Percentiles rank a stretch among this genome's conserved stretches.
Conservation (phyloP, 148 eudicot species). For the Vaccinium corymbosum region DNA sequence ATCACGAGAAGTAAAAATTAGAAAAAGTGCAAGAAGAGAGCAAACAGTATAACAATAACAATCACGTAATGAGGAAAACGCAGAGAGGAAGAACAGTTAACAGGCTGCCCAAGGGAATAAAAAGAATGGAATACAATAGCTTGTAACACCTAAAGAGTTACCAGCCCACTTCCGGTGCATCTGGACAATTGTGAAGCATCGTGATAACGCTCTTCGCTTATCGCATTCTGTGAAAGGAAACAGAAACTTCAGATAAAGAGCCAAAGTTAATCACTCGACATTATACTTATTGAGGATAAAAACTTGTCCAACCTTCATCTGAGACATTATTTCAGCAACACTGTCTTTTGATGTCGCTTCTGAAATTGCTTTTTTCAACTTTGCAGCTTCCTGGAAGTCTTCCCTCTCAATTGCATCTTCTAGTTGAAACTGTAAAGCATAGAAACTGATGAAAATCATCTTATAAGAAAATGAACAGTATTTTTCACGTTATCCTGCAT, state of each 20-base stretch:
- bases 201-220: constrained; percentile 82
- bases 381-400: constrained; percentile 92
- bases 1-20: not conserved
- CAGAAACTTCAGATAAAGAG: constrained; percentile 12
- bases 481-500: not conserved
- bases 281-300: not conserved
- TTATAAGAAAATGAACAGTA: not conserved
- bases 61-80: not conserved
- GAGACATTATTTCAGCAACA: constrained; percentile 81
- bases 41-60: too few species aligned
- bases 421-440: constrained; percentile 69
- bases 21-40: not conserved
- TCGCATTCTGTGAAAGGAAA: constrained; percentile 61
- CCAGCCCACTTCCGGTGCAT: constrained; percentile 92
- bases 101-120: not conserved
- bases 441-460: constrained; percentile 6
- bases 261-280: constrained; percentile 2
- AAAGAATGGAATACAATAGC: not conserved
- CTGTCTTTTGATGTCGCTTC: constrained; percentile 78
- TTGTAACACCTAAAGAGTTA: constrained; percentile 26
- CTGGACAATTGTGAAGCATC: constrained; percentile 90
- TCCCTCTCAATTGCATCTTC: constrained; percentile 92
- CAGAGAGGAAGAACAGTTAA: constrained; percentile 1
- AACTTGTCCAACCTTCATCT: constrained; percentile 51
- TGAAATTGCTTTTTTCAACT: constrained; percentile 63